Evolutionary conservation across 768 basidiomycete species (phyloP).

Genomic region (Rhizopogon roseolus): DNA sequence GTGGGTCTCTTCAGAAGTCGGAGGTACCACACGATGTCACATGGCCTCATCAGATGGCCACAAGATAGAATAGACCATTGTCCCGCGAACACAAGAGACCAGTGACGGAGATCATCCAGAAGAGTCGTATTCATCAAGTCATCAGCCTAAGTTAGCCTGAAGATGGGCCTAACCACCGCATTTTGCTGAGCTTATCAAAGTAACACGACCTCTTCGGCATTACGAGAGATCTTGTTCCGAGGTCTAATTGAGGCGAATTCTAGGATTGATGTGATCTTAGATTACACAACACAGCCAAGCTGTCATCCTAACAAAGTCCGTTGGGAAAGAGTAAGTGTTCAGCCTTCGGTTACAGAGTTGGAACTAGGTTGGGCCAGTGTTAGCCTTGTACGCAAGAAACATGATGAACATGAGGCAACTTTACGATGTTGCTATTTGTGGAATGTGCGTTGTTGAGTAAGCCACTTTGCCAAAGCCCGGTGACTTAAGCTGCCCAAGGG

Average conservation of each 20-base stretch:
- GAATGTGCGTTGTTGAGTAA: no score
- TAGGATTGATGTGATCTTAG: not conserved
- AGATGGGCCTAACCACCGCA: not conserved
- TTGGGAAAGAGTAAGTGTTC: not conserved
- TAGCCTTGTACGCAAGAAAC: no score
- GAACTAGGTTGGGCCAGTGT: no score
- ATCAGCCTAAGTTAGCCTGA: not conserved
- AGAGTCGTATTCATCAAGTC: not conserved
- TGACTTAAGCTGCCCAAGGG: no score
- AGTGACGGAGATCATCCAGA: not conserved
- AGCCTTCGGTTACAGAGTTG: no score
- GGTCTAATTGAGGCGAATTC: not conserved
- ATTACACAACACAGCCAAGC: not conserved
- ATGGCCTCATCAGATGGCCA: not conserved
- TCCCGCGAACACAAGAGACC: not conserved
- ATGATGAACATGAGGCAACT: no score
- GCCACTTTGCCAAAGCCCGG: no score
- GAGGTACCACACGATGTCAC: no score
- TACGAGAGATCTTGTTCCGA: not conserved
- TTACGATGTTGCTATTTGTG: no score
- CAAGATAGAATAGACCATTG: not conserved
- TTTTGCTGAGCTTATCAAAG: not conserved
- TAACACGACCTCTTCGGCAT: not conserved
- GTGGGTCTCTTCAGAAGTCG: not conserved
- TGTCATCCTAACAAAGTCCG: not conserved